phyloP scores from a whole-genome alignment of 2,329 filamentous ascomycete species.

The Coniella vitis region DNA sequence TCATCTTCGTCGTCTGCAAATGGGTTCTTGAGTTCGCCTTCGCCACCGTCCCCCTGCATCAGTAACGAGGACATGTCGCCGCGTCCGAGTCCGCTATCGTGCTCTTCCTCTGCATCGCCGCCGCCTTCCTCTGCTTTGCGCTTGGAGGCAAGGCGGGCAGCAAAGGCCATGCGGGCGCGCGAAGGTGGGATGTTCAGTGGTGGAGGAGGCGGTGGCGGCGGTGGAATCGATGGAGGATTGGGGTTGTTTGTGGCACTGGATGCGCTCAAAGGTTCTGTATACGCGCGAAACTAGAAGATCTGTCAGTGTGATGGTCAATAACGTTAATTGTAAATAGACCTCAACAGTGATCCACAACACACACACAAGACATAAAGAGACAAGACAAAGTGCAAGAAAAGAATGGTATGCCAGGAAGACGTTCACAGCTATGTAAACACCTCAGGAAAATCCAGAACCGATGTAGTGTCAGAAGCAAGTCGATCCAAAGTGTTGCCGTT shows the following conservation, averaged over 20 bases:
- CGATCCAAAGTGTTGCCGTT: no score
- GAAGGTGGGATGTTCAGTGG: conserved; percentile 82
- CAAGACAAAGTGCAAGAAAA: neutral
- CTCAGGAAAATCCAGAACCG: no score
- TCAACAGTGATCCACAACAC: neutral
- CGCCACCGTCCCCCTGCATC: conserved; percentile 4
- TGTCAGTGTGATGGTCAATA: conserved; percentile 6
- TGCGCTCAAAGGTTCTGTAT: conserved; percentile 48
- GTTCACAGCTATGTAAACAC: no score
- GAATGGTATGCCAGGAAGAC: neutral
- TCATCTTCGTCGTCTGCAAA: conserved; percentile 51
- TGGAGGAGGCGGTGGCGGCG: conserved; percentile 61
- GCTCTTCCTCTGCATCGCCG: conserved; percentile 31
- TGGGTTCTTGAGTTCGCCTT: conserved; percentile 37
- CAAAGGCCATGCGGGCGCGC: conserved; percentile 80
- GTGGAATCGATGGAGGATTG: conserved; percentile 51
- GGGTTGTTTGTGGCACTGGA: conserved; percentile 29
- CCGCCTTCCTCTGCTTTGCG: conserved; percentile 42
- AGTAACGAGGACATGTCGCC: conserved; percentile 11
- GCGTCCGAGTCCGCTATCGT: conserved; percentile 16
- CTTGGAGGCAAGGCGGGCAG: conserved; percentile 75
- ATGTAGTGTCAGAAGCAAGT: no score
- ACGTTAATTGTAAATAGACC: no score
- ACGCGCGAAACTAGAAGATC: conserved; percentile 48
- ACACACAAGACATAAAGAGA: conserved; percentile 5